Evolutionary conservation across 139 green algal genomes (phyloP), one percentile per base, ranked within the genome.

Genomic region (Yamagishiella unicocca): DNA sequence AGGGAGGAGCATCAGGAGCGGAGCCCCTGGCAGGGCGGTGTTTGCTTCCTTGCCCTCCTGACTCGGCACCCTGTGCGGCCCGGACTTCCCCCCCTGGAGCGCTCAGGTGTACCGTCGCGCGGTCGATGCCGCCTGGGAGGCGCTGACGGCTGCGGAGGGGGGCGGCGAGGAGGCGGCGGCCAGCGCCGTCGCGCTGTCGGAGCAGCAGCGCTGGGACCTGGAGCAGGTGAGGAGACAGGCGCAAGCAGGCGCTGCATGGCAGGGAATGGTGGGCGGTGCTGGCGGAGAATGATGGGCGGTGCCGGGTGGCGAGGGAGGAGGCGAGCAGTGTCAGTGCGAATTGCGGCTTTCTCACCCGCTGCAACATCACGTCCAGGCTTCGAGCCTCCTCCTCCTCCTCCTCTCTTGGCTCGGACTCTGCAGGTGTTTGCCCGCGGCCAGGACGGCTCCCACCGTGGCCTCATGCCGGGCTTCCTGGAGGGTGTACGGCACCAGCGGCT

Each of bases 341-440:
- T n/a, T n/a, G n/a, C n/a, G n/a, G n/a, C n/a, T n/a, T n/a, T n/a
- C n/a, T n/a, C n/a, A n/a, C n/a, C n/a, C n/a, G n/a, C n/a, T n/a
- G n/a, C n/a, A n/a, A n/a, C n/a, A n/a, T n/a, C n/a, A n/a, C n/a
- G 53, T 61, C 19, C 19, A 21, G 53, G 53, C 19, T 17, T 21
- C 21, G 53, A 61, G 19, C 53, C 53, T 61, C 19, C 19, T 61
- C 19, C 19, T 74, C 53, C 17, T 38, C 38, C 24, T 71, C 33
- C 17, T 31, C n/a, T n/a, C n/a, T n/a, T n/a, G n/a, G n/a, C n/a
- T n/a, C n/a, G n/a, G n/a, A n/a, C 66, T 42, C 66, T 19, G 17
- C 94, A 96, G 93, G 92, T 97, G 55, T 98, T 98, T 92, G 93
- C 94, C 0, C 87, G 96, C 27, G 96, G 93, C 7, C 96, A 98